Base-by-base conservation (phyloP, 2,329 filamentous ascomycete species). In the Lachnellula subtilissima region DNA sequence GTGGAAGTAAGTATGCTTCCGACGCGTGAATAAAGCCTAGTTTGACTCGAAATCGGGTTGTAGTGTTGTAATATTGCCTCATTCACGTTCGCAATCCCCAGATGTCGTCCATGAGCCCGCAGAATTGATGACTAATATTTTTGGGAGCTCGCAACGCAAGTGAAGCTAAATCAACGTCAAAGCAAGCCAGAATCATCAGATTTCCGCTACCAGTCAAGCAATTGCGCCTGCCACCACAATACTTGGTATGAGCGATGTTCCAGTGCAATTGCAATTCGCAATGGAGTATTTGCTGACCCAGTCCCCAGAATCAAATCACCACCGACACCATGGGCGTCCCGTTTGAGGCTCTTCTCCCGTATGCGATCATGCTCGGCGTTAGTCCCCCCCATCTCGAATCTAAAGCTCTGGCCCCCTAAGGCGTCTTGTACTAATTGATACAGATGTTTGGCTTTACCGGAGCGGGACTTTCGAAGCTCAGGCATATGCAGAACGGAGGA, bases 371-470 rank as follows among this genome's bases (percentile, higher is more conserved):
- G 64, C 55, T 73, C 54, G 61, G 59, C 53, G 72, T 74, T 61
- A 58, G 72, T 68, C 35, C 48, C 52, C 57, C 57, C 55, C 36
- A 42, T 23, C 52, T 46, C 45, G 23, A 25, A 15, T 12, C n/a
- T 7, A 2, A 45, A 17, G n/a, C n/a, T 45, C n/a, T 7, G 23
- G 23, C 45, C 45, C 23, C 12, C 45, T 22, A 42, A 25, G 42
- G 40, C 2, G 54, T 14, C 22, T 11, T 39, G 51, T 59, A 56
- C 65, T 67, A 50, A 68, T 48, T 37, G 23, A 45, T 37, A 48
- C 56, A 74, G 72, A 74, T 75, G 72, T 75, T 75, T 56, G 71
- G 71, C 55, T 55, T 72, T 52, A 69, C 68, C 35, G 72, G 73
- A 61, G 66, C 68, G 48, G 72, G 72, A 58, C 56, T 75, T 54